Percentiles rank a stretch among this genome's conserved stretches.
phyloP scores from a whole-genome alignment of 225 moss, liverwort and hornwort genomes.

The Takakia lepidozioides region DNA sequence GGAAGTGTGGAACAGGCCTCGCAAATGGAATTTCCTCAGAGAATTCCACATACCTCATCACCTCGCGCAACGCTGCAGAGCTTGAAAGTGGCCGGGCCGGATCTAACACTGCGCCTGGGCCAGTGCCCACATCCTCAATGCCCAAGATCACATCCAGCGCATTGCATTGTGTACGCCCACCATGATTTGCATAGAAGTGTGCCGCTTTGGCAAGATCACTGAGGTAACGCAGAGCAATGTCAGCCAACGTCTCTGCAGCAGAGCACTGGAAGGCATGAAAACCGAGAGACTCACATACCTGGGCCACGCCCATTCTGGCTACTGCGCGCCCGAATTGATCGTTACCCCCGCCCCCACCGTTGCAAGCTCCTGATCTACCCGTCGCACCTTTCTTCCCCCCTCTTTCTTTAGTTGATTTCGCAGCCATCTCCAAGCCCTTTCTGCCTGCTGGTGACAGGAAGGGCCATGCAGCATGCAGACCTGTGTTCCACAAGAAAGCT shows the following conservation, averaged over 20 bases:
- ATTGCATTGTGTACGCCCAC: conserved; percentile 47
- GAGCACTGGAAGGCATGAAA: conserved; percentile 42
- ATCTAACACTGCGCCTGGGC: conserved; percentile 52
- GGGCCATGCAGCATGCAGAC: no score
- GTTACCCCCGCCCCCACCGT: no score
- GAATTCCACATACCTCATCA: conserved; percentile 91
- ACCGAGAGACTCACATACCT: conserved; percentile 36
- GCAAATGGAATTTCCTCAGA: conserved; percentile 92
- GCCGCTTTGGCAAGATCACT: conserved; percentile 39
- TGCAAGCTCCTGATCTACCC: no score
- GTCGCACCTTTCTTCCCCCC: no score
- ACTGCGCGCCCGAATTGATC: no score
- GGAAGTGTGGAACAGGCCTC: conserved; percentile 82
- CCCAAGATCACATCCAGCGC: conserved; percentile 46
- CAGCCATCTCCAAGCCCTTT: no score
- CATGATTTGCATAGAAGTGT: conserved; percentile 40
- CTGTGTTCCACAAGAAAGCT: no score
- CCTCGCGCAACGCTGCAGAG: conserved; percentile 71
- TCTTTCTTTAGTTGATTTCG: no score
- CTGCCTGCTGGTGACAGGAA: no score
- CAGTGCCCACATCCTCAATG: conserved; percentile 77
- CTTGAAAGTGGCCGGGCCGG: conserved; percentile 58
- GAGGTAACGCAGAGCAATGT: conserved; percentile 42
- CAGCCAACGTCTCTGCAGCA: conserved; percentile 41
- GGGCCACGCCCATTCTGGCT: no score